Evolutionary conservation across 495 filamentous ascomycete genomes (phyloP).

Genomic region (Durotheca rogersii): DNA sequence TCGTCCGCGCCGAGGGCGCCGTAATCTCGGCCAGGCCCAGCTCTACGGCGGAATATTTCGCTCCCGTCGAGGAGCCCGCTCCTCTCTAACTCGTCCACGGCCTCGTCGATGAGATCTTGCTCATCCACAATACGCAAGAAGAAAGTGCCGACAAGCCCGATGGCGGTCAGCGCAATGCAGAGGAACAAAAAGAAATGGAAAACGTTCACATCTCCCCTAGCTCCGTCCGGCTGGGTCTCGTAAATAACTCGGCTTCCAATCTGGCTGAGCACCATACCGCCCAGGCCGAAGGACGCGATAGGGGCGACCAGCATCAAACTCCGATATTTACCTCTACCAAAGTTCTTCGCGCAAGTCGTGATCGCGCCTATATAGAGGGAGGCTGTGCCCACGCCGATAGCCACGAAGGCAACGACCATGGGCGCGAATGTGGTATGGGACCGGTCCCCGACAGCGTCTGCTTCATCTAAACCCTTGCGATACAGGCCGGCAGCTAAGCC

Average conservation of each 20-base stretch:
- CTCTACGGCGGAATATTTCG: conserved; percentile 38
- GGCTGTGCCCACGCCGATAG: conserved; percentile 78
- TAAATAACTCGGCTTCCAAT: conserved; percentile 76
- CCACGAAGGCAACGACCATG: conserved; percentile 82
- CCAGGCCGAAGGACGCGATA: conserved; percentile 89
- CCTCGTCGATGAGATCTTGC: conserved; percentile 77
- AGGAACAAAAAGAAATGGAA: conserved; percentile 85
- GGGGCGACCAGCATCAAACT: conserved; percentile 86
- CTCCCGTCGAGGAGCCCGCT: conserved; percentile 74
- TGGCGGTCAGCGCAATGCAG: conserved; percentile 60
- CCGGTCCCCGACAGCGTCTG: conserved; percentile 43
- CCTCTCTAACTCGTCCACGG: conserved; percentile 78
- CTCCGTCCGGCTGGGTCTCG: conserved; percentile 60
- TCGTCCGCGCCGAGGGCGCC: conserved; percentile 40
- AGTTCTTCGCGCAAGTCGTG: conserved; percentile 96
- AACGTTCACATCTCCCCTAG: conserved; percentile 78
- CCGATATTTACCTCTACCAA: conserved; percentile 81
- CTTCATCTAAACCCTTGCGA: conserved; percentile 56
- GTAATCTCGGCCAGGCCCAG: conserved; percentile 40
- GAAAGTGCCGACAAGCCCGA: conserved; percentile 74
- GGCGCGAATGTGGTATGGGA: conserved; percentile 65
- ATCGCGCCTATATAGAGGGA: conserved; percentile 85
- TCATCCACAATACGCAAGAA: conserved; percentile 64
- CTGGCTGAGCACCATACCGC: conserved; percentile 93
- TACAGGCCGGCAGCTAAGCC: conserved; percentile 80